phyloP scores from a whole-genome alignment of 108 stramenopile genomes.

The Pseudonitzschia multistriata region DNA sequence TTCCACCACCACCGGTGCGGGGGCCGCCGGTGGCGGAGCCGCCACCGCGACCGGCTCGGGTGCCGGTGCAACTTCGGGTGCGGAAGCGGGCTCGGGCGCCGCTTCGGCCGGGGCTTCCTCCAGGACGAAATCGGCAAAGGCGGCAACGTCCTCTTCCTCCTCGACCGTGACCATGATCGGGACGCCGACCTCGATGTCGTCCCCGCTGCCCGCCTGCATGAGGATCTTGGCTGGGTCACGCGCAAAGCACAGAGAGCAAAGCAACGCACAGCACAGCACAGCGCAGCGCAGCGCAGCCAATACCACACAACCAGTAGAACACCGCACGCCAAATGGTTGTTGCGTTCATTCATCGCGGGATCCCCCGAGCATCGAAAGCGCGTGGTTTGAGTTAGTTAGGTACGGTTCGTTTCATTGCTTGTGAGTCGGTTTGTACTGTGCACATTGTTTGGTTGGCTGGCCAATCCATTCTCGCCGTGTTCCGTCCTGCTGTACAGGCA shows the following conservation, averaged over 20 bases:
- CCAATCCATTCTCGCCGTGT: too few species aligned
- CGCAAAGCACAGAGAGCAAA: background rate
- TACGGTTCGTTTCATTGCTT: too few species aligned
- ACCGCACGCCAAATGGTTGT: too few species aligned
- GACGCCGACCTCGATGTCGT: constrained; percentile 80
- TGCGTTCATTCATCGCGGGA: too few species aligned
- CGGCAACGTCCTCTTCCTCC: constrained; percentile 68
- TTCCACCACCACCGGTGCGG: constrained; percentile 29
- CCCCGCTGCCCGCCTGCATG: constrained; percentile 63
- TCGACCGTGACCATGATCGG: constrained; percentile 95
- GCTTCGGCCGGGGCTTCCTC: constrained; percentile 32
- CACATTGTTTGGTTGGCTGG: too few species aligned
- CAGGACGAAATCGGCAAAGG: constrained; percentile 74
- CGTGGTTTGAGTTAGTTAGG: too few species aligned
- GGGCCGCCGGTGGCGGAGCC: constrained; percentile 22
- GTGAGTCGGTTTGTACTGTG: too few species aligned
- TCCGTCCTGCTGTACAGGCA: too few species aligned
- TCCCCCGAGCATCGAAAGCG: too few species aligned
- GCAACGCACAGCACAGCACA: background rate
- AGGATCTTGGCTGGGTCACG: constrained; percentile 92
- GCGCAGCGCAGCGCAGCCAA: too few species aligned
- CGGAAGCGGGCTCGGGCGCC: constrained; percentile 28
- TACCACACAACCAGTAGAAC: too few species aligned
- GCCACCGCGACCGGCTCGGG: constrained; percentile 23
- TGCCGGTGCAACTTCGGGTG: constrained; percentile 27